phyloP scores from a whole-genome alignment of 2,329 filamentous ascomycete species.

The Coleophoma cylindrospora region DNA sequence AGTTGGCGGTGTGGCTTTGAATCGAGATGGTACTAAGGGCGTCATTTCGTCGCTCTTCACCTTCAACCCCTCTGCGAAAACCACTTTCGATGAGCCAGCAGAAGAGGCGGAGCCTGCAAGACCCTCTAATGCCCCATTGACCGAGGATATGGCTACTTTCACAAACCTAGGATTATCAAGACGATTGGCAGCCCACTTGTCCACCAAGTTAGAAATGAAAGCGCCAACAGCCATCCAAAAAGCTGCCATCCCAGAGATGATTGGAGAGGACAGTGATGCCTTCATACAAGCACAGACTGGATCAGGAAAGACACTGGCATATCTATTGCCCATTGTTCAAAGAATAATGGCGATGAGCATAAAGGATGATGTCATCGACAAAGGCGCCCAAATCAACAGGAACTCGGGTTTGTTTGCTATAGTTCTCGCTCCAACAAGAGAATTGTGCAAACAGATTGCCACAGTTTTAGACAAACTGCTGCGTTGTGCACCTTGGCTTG shows the following conservation, averaged over 20 bases:
- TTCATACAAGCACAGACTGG: slow-evolving; percentile 97
- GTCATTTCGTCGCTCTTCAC: slow-evolving; percentile 91
- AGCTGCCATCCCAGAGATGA: slow-evolving; percentile 74
- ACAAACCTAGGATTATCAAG: slow-evolving; percentile 78
- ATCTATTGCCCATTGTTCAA: slow-evolving; percentile 87
- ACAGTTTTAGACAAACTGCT: slow-evolving; percentile 80
- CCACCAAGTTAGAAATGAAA: slow-evolving; percentile 81
- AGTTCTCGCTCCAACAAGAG: slow-evolving; percentile 87
- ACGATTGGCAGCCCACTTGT: slow-evolving; percentile 74
- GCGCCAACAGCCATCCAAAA: slow-evolving; percentile 94
- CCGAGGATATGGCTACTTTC: slow-evolving; percentile 80
- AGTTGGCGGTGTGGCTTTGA: slow-evolving; percentile 18
- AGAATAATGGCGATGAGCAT: slow-evolving; percentile 74
- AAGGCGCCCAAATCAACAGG: slow-evolving; percentile 59
- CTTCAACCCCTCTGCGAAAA: slow-evolving; percentile 74
- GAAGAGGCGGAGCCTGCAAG: slow-evolving; percentile 52
- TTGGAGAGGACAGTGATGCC: slow-evolving; percentile 79
- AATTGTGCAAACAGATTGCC: slow-evolving; percentile 91
- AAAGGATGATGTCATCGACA: slow-evolving; percentile 38
- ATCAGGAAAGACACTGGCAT: slow-evolving; percentile 96
- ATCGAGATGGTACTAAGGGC: slow-evolving; percentile 26
- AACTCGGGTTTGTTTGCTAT: slow-evolving; percentile 91
- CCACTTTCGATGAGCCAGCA: slow-evolving; percentile 44
- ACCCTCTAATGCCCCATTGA: slow-evolving; percentile 86
- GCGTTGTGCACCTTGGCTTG: slow-evolving; percentile 89